Evolutionary conservation across 495 filamentous ascomycete species (phyloP).

Genomic region (Talaromyces adpressus): DNA sequence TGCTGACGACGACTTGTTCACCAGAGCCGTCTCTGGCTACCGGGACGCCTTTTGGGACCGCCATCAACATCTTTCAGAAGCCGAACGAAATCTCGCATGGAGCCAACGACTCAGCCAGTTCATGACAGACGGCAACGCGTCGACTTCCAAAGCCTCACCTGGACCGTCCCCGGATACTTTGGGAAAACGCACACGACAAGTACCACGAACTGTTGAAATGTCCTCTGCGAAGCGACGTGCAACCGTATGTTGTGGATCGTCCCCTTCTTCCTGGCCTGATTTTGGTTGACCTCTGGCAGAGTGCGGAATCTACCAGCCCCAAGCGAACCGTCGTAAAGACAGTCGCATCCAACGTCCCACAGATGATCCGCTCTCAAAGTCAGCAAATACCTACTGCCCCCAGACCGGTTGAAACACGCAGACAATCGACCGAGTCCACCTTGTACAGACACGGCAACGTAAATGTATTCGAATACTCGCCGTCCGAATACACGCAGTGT

Average conservation of each 20-base stretch:
- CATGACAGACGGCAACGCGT: slow-evolving; percentile 13
- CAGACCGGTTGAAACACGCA: slow-evolving; percentile 14
- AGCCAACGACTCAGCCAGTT: slow-evolving; percentile 35
- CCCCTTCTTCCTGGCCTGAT: slow-evolving; percentile 6
- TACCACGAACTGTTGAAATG: slow-evolving; percentile 37
- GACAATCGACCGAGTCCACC: slow-evolving; percentile 28
- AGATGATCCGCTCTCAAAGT: slow-evolving; percentile 39
- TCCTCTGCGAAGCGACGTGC: slow-evolving; percentile 36
- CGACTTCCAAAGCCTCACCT: neutral
- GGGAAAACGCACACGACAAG: slow-evolving; percentile 41
- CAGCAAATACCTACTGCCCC: slow-evolving; percentile 27
- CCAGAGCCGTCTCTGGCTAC: slow-evolving; percentile 38
- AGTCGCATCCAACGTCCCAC: slow-evolving; percentile 12
- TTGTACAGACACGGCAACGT: slow-evolving; percentile 20
- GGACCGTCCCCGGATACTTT: slow-evolving; percentile 21
- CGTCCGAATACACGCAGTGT: slow-evolving; percentile 34
- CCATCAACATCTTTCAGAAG: slow-evolving; percentile 38
- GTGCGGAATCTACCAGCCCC: slow-evolving; percentile 27
- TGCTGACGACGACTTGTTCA: slow-evolving; percentile 39
- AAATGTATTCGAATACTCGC: slow-evolving; percentile 37
- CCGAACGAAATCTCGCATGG: slow-evolving; percentile 38
- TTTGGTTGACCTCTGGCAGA: slow-evolving; percentile 41
- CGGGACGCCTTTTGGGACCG: slow-evolving; percentile 39
- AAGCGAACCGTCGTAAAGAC: neutral
- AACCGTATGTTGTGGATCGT: slow-evolving; percentile 34